phyloP scores from a whole-genome alignment of 1,284 basidiomycete genomes.

The Pascua guehoae region DNA sequence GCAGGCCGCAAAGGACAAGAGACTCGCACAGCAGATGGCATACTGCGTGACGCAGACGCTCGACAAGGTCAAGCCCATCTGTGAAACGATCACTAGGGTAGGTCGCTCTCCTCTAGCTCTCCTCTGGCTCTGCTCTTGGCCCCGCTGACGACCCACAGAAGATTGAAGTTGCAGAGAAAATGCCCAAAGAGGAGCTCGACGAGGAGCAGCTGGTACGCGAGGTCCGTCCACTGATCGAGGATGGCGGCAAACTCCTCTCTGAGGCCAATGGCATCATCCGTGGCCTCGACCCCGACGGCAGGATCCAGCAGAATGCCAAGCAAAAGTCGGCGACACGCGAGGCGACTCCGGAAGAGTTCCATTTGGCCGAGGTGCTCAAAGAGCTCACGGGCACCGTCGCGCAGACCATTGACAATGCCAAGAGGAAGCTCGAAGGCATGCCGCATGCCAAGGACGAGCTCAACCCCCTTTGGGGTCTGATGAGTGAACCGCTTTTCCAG shows the following conservation, averaged over 20 bases:
- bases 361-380: slow-evolving; percentile 51
- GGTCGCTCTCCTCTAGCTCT: too few relatives aligned
- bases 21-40: slow-evolving; percentile 5
- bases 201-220: slow-evolving; percentile 47
- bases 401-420: slow-evolving; percentile 51
- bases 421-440: slow-evolving; percentile 47
- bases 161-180: slow-evolving; percentile 2
- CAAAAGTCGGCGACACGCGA: slow-evolving; percentile 46
- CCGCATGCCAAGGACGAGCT: slow-evolving; percentile 51
- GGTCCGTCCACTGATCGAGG: slow-evolving; percentile 46
- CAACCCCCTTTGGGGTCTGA: slow-evolving; percentile 47
- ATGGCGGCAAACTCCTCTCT: slow-evolving; percentile 48
- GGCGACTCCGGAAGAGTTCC: slow-evolving; percentile 50
- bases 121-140: too few relatives aligned
- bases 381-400: slow-evolving; percentile 50
- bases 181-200: slow-evolving; percentile 43
- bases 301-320: slow-evolving; percentile 45
- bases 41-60: slow-evolving; percentile 1
- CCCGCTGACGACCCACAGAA: too few relatives aligned
- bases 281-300: slow-evolving; percentile 49
- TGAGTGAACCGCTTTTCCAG: slow-evolving; percentile 48
- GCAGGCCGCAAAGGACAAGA: slow-evolving; percentile 2
- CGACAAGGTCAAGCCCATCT: slow-evolving; percentile 4
- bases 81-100: slow-evolving; percentile 2
- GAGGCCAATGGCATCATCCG: slow-evolving; percentile 47